These are phyloP conservation scores for Rhodofomes roseus DNA, from an alignment of 1,284 basidiomycete species.

Conservation along the genomic window DNA sequence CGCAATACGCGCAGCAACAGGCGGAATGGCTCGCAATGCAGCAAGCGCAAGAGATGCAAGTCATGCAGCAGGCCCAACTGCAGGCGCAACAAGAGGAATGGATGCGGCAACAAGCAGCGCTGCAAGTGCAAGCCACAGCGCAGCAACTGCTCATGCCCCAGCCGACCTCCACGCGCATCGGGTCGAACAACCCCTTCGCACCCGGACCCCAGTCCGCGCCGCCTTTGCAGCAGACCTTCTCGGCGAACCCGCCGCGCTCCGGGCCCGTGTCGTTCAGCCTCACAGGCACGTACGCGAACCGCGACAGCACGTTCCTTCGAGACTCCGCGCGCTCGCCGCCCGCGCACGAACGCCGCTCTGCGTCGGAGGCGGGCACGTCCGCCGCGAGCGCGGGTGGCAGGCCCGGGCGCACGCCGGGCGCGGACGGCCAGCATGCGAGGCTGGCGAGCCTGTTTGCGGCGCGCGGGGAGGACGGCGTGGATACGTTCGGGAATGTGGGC, in stretches of 20 bases:
- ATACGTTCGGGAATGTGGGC: conserved; percentile 33
- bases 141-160: conserved; percentile 36
- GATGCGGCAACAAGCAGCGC: conserved; percentile 33
- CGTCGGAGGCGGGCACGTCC: conserved; percentile 26
- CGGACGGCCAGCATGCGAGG: conserved; percentile 58
- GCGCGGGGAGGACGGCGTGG: conserved; percentile 27
- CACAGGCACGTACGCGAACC: conserved; percentile 18
- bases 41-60: conserved; percentile 45
- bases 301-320: conserved; percentile 3
- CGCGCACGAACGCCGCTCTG: conserved; percentile 24
- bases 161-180: conserved; percentile 55
- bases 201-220: conserved; percentile 36
- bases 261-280: conserved; percentile 16
- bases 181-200: conserved; percentile 94
- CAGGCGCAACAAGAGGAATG: conserved; percentile 54
- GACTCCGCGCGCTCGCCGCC: conserved; percentile 7
- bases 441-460: conserved; percentile 22
- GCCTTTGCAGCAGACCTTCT: conserved; percentile 28
- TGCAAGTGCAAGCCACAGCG: conserved; percentile 34
- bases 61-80: conserved; percentile 39
- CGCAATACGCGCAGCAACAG: conserved; percentile 26
- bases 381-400: conserved; percentile 19
- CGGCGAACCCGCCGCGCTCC: conserved; percentile 19
- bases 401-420: conserved; percentile 20
- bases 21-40: conserved; percentile 29